Evolutionary conservation across 78 protist genomes (phyloP).

Genomic region (Bodo saltans): DNA sequence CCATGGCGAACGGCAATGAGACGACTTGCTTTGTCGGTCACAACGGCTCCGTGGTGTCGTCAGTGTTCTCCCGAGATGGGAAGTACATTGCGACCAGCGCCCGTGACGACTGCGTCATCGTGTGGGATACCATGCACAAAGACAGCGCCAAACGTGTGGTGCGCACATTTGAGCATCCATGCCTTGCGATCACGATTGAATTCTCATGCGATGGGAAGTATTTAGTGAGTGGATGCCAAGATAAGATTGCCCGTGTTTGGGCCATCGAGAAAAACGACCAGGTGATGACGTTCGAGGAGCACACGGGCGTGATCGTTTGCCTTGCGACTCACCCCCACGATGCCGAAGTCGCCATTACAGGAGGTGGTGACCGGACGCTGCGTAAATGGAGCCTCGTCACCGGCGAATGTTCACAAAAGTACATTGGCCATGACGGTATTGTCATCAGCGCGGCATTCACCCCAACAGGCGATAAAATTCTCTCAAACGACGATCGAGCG

Average conservation of each 20-base stretch:
- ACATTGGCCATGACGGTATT: background rate
- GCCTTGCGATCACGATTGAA: background rate
- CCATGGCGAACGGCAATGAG: background rate
- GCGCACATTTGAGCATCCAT: background rate
- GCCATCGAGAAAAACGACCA: background rate
- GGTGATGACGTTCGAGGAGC: background rate
- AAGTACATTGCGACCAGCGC: background rate
- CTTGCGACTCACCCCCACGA: background rate
- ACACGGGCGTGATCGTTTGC: background rate
- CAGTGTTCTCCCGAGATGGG: background rate
- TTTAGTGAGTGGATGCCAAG: background rate
- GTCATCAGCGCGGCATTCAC: background rate
- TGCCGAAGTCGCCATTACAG: background rate
- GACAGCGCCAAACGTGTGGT: background rate
- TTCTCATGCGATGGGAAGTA: background rate
- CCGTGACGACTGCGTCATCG: background rate
- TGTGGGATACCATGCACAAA: background rate
- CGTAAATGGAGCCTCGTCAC: background rate
- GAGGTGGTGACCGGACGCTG: background rate
- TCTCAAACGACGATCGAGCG: background rate
- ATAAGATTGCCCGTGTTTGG: background rate
- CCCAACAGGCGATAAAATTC: background rate
- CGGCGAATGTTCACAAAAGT: background rate
- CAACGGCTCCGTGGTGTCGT: background rate
- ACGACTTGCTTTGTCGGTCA: background rate